Evolutionary conservation across 2,329 filamentous ascomycete genomes (phyloP).

Genomic region (Arthrobotrys sphaeroides): DNA sequence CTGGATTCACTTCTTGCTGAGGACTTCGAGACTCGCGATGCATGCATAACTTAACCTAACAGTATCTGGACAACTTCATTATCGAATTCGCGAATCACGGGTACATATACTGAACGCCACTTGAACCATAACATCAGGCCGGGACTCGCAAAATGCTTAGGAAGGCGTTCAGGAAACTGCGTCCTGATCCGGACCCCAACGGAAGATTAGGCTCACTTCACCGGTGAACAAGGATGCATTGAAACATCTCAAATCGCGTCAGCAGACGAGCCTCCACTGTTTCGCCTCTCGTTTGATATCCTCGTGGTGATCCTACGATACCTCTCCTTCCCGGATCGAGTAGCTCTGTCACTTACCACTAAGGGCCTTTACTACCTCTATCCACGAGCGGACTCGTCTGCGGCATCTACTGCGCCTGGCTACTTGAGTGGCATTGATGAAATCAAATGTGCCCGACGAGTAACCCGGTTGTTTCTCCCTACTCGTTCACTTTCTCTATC

Average conservation of each 20-base stretch:
- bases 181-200: not conserved
- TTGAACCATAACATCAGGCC: not conserved
- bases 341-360: constrained; percentile 28
- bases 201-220: not conserved
- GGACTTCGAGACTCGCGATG: too few relatives aligned
- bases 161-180: constrained; percentile 14
- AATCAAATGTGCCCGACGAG: not conserved
- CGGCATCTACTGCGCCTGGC: not conserved
- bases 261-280: not conserved
- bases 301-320: constrained; percentile 10
- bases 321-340: constrained; percentile 28
- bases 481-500: not conserved
- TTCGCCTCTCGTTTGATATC: constrained; percentile 32
- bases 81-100: too few relatives aligned
- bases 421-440: not conserved
- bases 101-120: not conserved
- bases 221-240: not conserved
- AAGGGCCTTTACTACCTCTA: constrained; percentile 12
- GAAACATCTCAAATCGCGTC: not conserved
- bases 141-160: constrained; percentile 10
- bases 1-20: too few relatives aligned
- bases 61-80: too few relatives aligned
- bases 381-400: not conserved
- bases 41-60: too few relatives aligned
- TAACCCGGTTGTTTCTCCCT: constrained; percentile 1